These are phyloP conservation scores for Fagopyrum esculentum DNA, from an alignment of 148 eudicot species.

Conservation along the genomic window DNA sequence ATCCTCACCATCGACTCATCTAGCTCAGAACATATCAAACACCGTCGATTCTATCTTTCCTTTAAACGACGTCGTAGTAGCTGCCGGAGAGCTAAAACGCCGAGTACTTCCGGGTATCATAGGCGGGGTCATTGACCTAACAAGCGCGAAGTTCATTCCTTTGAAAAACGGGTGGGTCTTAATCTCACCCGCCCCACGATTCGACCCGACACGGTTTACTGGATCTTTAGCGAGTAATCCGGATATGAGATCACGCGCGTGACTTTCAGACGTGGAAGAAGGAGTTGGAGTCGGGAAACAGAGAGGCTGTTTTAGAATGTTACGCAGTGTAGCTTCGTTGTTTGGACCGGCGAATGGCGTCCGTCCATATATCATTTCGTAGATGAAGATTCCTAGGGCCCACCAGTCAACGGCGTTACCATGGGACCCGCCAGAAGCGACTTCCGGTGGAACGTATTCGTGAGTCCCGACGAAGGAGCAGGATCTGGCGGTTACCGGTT, in stretches of 20 bases:
- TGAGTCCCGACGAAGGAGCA: slow-evolving; percentile 89
- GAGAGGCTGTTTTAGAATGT: slow-evolving; percentile 52
- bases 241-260: slow-evolving; percentile 60
- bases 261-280: slow-evolving; percentile 26
- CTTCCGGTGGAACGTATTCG: slow-evolving; percentile 89
- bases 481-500: slow-evolving; percentile 73
- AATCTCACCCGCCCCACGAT: slow-evolving; percentile 72
- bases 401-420: slow-evolving; percentile 94
- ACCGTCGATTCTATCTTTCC: slow-evolving; percentile 20
- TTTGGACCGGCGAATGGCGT: slow-evolving; percentile 59
- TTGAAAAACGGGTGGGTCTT: slow-evolving; percentile 83
- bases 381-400: slow-evolving; percentile 72
- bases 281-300: slow-evolving; percentile 48
- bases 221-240: slow-evolving; percentile 55
- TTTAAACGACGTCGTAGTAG: slow-evolving; percentile 19
- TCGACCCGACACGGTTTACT: slow-evolving; percentile 47
- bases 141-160: slow-evolving; percentile 63
- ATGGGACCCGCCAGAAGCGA: slow-evolving; percentile 74
- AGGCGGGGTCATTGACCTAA: slow-evolving; percentile 61
- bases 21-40: slow-evolving; percentile 34
- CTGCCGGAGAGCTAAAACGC: slow-evolving; percentile 11
- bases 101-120: slow-evolving; percentile 20
- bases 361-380: slow-evolving; percentile 79
- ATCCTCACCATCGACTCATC: slow-evolving; percentile 17
- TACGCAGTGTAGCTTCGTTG: slow-evolving; percentile 55